These are phyloP conservation scores for Knufia fluminis DNA, from an alignment of 2,329 filamentous ascomycete genomes.

Conservation along the genomic window DNA sequence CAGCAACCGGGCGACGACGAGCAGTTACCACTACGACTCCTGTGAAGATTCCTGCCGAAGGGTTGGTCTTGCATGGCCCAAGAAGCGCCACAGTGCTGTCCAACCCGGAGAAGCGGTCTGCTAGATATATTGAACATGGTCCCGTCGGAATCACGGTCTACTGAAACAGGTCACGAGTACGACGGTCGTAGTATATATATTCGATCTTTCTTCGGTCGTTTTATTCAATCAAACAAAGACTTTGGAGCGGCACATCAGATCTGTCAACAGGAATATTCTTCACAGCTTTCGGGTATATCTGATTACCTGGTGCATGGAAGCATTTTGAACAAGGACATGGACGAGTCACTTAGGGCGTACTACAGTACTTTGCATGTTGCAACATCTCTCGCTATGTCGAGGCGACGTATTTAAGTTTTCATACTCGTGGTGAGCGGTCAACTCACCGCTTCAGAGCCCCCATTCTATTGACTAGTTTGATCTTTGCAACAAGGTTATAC, in stretches of 20 bases:
- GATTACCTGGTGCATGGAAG: no score
- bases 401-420: background rate
- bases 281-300: no score
- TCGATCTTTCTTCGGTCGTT: background rate
- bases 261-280: no score
- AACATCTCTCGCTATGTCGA: no score
- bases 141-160: background rate
- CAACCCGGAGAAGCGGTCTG: conserved; percentile 1
- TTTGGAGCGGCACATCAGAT: no score
- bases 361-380: no score
- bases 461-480: no score
- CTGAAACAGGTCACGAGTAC: background rate
- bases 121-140: background rate
- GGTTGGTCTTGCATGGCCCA: background rate
- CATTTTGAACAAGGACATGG: no score
- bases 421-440: background rate
- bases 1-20: background rate
- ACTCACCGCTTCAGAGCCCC: background rate
- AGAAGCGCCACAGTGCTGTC: background rate
- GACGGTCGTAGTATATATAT: no score
- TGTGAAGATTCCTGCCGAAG: background rate
- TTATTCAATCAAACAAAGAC: no score
- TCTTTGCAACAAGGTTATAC: no score
- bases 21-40: conserved; percentile 3
- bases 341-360: no score